Conservation (phyloP, 345 rosid genomes). For the Euphorbia pulcherrima region DNA sequence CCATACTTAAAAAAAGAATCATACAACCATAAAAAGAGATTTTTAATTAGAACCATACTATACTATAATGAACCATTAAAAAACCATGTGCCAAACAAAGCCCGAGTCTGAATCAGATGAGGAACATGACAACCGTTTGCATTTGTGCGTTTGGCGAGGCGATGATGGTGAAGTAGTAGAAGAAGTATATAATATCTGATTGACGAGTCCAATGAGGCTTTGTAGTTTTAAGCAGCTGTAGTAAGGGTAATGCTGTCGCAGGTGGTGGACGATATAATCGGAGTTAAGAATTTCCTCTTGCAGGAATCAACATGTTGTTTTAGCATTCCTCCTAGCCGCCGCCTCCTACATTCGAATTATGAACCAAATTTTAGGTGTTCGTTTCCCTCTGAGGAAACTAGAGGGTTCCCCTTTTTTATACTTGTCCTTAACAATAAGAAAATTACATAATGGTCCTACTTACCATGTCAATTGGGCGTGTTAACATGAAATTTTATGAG, state of each 20-base stretch:
- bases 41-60: no score
- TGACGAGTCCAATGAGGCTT: conserved; percentile 37
- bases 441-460: no score
- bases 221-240: conserved; percentile 40
- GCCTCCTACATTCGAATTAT: conserved; percentile 20
- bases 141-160: background rate
- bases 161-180: background rate
- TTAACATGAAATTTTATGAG: no score
- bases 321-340: conserved; percentile 32
- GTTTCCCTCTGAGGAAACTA: no score
- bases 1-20: no score
- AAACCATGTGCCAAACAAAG: no score
- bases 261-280: conserved; percentile 51
- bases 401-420: no score
- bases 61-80: no score
- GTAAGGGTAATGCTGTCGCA: conserved; percentile 45
- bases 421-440: no score
- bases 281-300: conserved; percentile 30
- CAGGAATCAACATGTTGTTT: conserved; percentile 40
- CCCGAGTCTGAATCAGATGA: conserved; percentile 27
- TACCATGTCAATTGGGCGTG: no score
- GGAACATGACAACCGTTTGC: conserved; percentile 13
- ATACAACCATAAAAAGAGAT: no score
- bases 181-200: conserved; percentile 19
- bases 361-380: no score